Evolutionary conservation across 176 grass and related monocot species (phyloP).

Genomic region (Cenchrus fungigraminus): DNA sequence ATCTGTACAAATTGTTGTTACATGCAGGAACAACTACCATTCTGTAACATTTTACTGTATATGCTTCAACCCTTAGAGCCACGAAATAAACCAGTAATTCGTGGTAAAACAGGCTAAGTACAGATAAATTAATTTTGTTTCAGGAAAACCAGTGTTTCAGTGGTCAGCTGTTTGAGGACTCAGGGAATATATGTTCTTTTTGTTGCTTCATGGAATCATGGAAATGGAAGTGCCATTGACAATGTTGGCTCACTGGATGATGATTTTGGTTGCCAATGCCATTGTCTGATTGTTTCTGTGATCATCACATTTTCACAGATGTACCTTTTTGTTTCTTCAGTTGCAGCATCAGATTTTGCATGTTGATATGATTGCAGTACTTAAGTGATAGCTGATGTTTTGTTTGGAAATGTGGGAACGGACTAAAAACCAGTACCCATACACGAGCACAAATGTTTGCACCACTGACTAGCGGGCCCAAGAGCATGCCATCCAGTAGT

Average conservation of each 20-base stretch:
- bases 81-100: no score
- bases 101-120: not conserved
- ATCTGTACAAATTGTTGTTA: slow-evolving; percentile 2
- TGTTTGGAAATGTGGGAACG: not conserved
- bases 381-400: not conserved
- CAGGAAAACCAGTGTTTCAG: no score
- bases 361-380: not conserved
- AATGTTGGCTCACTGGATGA: not conserved
- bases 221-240: not conserved
- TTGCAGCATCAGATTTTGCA: not conserved
- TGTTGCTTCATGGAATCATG: not conserved
- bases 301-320: not conserved
- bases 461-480: not conserved
- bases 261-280: no score
- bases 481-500: not conserved
- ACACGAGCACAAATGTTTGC: not conserved
- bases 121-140: not conserved
- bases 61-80: not conserved
- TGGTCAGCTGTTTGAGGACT: no score
- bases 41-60: not conserved
- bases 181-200: no score
- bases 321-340: not conserved
- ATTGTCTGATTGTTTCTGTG: not conserved
- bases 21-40: not conserved
- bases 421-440: not conserved